phyloP scores from a whole-genome alignment of 371 early-diverging fungal species.

The Umbelopsis sp. region DNA sequence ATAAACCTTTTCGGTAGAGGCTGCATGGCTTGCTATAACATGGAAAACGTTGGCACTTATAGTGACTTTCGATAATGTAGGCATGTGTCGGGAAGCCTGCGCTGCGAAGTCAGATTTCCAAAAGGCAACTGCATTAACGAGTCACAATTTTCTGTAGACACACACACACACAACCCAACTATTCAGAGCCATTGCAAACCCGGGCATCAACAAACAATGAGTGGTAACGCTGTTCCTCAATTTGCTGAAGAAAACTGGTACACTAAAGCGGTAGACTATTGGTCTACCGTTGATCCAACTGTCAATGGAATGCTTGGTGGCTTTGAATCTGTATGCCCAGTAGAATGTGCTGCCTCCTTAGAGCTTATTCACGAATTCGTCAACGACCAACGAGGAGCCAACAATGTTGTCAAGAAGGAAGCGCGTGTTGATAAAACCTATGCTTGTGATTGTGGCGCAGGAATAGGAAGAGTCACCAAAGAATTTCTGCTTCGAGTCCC shows the following conservation, averaged over 20 bases:
- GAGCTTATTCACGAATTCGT: slow-evolving; percentile 70
- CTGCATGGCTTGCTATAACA: slow-evolving; percentile 56
- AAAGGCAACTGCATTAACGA: not conserved
- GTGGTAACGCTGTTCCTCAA: slow-evolving; percentile 14
- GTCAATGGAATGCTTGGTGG: slow-evolving; percentile 92
- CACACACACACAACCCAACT: too few species aligned
- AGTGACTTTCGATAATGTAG: slow-evolving; percentile 27
- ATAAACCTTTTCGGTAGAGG: slow-evolving; percentile 60
- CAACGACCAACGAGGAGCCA: slow-evolving; percentile 32
- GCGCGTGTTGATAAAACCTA: slow-evolving; percentile 39
- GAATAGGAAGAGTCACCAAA: slow-evolving; percentile 94
- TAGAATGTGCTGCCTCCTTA: slow-evolving; percentile 75
- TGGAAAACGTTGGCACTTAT: slow-evolving; percentile 55
- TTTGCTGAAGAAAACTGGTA: slow-evolving; percentile 70
- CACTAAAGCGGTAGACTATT: slow-evolving; percentile 86
- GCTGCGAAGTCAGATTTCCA: not conserved
- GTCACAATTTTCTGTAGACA: not conserved
- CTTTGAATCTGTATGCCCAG: slow-evolving; percentile 70
- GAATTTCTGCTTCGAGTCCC: slow-evolving; percentile 71
- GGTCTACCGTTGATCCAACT: slow-evolving; percentile 75
- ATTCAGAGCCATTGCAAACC: not conserved
- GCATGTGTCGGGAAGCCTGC: not conserved
- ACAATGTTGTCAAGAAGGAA: slow-evolving; percentile 28
- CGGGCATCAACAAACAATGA: slow-evolving; percentile 18
- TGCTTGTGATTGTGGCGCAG: slow-evolving; percentile 90